phyloP scores from a whole-genome alignment of 495 filamentous ascomycete genomes.

The Poronia punctata region DNA sequence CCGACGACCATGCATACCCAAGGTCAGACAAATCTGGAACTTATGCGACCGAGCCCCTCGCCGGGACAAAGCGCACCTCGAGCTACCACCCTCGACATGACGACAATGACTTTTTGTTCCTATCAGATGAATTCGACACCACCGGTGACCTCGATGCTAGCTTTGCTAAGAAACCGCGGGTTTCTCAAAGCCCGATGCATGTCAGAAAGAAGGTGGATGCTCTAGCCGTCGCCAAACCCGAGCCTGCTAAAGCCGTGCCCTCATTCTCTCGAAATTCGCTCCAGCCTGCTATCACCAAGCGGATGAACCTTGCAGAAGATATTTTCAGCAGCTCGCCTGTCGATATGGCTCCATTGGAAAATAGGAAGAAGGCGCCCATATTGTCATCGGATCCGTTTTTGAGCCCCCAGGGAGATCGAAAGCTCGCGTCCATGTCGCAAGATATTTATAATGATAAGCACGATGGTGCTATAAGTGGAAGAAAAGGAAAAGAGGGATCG shows the following conservation, averaged over 20 bases:
- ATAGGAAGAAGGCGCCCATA: neutral
- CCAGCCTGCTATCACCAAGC: constrained; percentile 8
- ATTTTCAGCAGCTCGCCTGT: constrained; percentile 21
- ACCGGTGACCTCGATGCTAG: constrained; percentile 23
- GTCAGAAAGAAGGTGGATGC: constrained; percentile 7
- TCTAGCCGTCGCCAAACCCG: constrained; percentile 1
- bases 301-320: constrained; percentile 15
- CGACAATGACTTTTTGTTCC: constrained; percentile 26
- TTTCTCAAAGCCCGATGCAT: constrained; percentile 1
- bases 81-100: constrained; percentile 2
- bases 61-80: constrained; percentile 5
- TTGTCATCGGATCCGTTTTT: constrained; percentile 19
- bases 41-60: neutral
- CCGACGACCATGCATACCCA: constrained; percentile 4
- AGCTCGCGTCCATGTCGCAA: neutral
- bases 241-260: neutral
- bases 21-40: neutral
- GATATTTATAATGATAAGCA: too few relatives aligned
- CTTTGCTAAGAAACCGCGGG: constrained; percentile 15
- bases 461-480: neutral
- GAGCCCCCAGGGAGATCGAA: constrained; percentile 14
- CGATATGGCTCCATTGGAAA: neutral
- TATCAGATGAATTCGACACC: constrained; percentile 48
- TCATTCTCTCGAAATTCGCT: constrained; percentile 1
- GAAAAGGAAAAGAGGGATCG: too few relatives aligned